phyloP scores from a whole-genome alignment of 1,284 basidiomycete species.

The Cronartium quercuum region DNA sequence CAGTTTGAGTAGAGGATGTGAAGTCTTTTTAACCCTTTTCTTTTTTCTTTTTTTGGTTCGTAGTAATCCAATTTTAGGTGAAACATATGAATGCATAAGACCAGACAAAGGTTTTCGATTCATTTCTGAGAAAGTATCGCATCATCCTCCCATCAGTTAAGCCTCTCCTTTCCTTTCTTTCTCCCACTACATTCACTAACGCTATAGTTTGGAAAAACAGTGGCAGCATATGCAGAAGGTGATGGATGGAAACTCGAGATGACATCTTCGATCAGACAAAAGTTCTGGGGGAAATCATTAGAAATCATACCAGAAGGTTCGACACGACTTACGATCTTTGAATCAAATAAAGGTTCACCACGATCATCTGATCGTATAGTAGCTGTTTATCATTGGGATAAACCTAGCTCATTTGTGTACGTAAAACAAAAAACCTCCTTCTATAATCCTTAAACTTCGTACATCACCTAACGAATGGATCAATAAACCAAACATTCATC shows the following conservation, averaged over 20 bases:
- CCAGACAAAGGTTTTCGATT: conserved; percentile 57
- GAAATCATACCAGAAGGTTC: conserved; percentile 42
- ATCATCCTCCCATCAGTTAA: conserved; percentile 62
- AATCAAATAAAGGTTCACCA: background rate
- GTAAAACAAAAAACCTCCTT: background rate
- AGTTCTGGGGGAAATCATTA: conserved; percentile 65
- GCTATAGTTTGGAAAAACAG: background rate
- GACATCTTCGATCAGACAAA: conserved; percentile 70
- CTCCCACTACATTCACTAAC: too few relatives aligned
- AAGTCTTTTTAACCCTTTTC: background rate
- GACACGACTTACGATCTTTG: conserved; percentile 22
- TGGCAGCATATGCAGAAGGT: conserved; percentile 77
- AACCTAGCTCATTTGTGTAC: conserved; percentile 37
- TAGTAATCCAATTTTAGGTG: conserved; percentile 77
- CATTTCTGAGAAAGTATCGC: conserved; percentile 79
- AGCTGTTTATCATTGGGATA: conserved; percentile 42
- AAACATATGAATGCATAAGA: conserved; percentile 78
- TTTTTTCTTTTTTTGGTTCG: conserved; percentile 23
- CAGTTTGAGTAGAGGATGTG: background rate
- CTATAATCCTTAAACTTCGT: background rate
- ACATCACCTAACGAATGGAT: conserved; percentile 78
- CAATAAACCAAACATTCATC: conserved; percentile 65
- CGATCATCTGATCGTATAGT: background rate
- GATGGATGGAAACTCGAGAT: conserved; percentile 65
- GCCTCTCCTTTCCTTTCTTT: background rate